Conservation (phyloP, 768 basidiomycete species). For the Lentinula sp. region DNA sequence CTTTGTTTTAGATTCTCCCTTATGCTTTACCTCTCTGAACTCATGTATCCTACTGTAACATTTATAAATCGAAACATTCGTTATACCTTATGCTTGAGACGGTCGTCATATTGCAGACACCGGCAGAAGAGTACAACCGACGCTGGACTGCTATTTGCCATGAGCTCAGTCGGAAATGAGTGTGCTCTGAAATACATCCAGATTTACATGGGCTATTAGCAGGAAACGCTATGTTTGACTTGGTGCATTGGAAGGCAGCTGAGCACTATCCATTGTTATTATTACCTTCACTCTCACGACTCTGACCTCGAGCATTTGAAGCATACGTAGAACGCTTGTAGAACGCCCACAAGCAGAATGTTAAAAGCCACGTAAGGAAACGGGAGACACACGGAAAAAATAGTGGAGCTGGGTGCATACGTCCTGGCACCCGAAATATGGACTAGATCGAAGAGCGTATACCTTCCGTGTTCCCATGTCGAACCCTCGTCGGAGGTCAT, state of each 20-base stretch:
- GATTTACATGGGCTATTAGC: too few species aligned
- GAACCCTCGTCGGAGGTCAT: not conserved
- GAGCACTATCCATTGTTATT: not conserved
- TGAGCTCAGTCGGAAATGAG: too few species aligned
- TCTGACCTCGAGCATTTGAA: not conserved
- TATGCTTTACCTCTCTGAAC: too few species aligned
- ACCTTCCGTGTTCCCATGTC: not conserved
- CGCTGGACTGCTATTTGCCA: too few species aligned
- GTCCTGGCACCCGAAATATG: not conserved
- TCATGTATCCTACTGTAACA: too few species aligned
- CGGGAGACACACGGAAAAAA: not conserved
- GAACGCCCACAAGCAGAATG: not conserved
- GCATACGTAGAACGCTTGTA: not conserved
- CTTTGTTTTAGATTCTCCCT: too few species aligned
- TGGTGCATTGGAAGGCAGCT: not conserved
- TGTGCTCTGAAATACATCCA: too few species aligned
- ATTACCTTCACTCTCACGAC: not conserved
- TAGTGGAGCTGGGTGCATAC: not conserved
- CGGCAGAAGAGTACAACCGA: too few species aligned
- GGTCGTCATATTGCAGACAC: too few species aligned
- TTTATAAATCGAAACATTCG: too few species aligned
- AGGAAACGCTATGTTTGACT: not conserved
- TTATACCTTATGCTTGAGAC: too few species aligned
- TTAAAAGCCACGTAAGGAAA: not conserved
- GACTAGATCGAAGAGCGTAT: not conserved